Evolutionary conservation across 805 yeast genomes (phyloP).

Genomic region (Lipomyces spencermartinsiae): DNA sequence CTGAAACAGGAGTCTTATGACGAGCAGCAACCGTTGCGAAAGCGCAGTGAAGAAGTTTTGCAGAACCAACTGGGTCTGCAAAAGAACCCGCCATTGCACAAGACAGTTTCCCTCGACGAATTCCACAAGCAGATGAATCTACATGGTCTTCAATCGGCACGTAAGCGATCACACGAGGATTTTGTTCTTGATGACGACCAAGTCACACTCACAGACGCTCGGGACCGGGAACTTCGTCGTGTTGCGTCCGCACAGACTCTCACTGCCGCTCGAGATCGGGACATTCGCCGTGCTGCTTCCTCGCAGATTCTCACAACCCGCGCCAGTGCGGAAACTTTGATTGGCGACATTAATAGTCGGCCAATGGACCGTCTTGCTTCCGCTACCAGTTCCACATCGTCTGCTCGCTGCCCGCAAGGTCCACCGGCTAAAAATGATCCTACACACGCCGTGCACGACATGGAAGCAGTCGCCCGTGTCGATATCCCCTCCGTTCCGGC

Average conservation of each 20-base stretch:
- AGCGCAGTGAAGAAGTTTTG: not conserved
- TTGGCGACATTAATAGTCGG: not conserved
- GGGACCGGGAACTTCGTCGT: not conserved
- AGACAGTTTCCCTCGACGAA: not conserved
- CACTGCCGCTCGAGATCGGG: not conserved
- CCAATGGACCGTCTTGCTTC: not conserved
- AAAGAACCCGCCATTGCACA: not conserved
- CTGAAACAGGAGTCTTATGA: not conserved
- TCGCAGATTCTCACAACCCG: not conserved
- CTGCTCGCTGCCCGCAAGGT: not conserved
- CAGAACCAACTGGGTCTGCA: not conserved
- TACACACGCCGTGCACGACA: not conserved
- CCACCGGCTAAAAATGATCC: not conserved
- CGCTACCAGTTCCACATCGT: not conserved
- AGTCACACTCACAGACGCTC: not conserved
- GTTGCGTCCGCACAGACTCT: not conserved
- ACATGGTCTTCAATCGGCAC: not conserved
- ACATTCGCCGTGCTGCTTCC: not conserved
- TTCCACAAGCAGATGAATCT: not conserved
- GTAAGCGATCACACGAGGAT: not conserved
- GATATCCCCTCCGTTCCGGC: not conserved
- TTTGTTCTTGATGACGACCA: not conserved
- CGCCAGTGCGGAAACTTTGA: not conserved
- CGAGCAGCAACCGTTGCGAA: not conserved
- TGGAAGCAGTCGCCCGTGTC: not conserved